Evolutionary conservation across 2,329 filamentous ascomycete genomes (phyloP), one percentile per base, ranked within the genome.

Genomic region (Fusarium newnesense): DNA sequence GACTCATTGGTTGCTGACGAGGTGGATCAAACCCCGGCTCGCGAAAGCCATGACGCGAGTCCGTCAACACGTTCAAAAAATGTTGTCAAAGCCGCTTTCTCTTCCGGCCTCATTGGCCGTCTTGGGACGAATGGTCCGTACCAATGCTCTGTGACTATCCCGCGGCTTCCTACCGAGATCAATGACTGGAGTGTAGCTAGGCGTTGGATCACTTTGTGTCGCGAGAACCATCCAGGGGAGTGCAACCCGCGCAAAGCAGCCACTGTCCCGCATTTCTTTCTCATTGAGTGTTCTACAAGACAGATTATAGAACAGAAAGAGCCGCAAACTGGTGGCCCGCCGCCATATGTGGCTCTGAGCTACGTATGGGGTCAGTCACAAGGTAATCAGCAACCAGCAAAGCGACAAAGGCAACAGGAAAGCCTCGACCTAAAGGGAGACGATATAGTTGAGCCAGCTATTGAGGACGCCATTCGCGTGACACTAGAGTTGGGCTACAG

Each of bases 291-390:
- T 2, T 42, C 40, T 7, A 16, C 4, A n/a, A 13, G 40, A 16
- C 1, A 6, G n/a, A 18, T 43, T 18, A 5, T 43, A 18, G n/a
- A 43, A 4, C n/a, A 18, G 6, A 43, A 43, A 5, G 1, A 42
- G 8, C n/a, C 13, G n/a, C 7, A 42, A 40, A 9, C 0, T 6
- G 3, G 3, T 2, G 13, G 4, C 9, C 13, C 21, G 1, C 21
- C 39, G 4, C 39, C 39, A 15, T 43, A 24, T 18, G n/a, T 43
- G 18, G 42, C 42, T 8, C 2, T 43, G 9, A 43, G 42, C n/a
- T 43, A 43, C 4, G 42, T 43, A 11, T 24, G 42, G 42, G 42
- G 42, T 8, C 5, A 43, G 9, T 24, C 42, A 16, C 9, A 24
- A 11, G 40, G 15, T 4, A 16, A 0, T 18, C 42, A 43, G 15